Conservation (phyloP, 495 filamentous ascomycete species). For the Aspergillus bridgeri region DNA sequence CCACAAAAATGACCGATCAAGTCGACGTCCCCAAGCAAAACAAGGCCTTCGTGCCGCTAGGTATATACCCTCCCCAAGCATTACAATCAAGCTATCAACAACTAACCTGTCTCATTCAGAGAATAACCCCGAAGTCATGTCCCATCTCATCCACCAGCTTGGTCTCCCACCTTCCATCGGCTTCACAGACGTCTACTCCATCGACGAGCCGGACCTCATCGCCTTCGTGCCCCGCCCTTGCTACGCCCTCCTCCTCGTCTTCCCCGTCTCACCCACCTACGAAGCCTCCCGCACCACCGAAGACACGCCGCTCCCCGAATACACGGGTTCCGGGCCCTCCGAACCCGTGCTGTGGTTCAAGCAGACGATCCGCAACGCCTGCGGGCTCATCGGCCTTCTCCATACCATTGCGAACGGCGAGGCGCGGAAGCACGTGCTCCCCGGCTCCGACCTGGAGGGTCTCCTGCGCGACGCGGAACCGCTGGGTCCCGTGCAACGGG, state of each 20-base stretch:
- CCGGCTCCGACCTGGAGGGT: constrained; percentile 44
- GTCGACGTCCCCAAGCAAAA: constrained; percentile 35
- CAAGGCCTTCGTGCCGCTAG: constrained; percentile 51
- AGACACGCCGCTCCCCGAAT: constrained; percentile 53
- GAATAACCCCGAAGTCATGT: constrained; percentile 81
- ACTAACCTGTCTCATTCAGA: constrained; percentile 32
- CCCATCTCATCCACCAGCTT: constrained; percentile 67
- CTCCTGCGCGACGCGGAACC: constrained; percentile 45
- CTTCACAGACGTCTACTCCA: constrained; percentile 81
- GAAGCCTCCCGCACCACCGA: constrained; percentile 62
- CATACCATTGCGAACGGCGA: constrained; percentile 69
- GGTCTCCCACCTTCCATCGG: constrained; percentile 62
- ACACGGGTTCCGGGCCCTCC: constrained; percentile 45
- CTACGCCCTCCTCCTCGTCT: constrained; percentile 78
- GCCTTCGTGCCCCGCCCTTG: constrained; percentile 80
- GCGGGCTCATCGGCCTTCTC: constrained; percentile 78
- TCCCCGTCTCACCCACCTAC: constrained; percentile 71
- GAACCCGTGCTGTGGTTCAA: constrained; percentile 83
- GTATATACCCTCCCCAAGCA: constrained; percentile 21
- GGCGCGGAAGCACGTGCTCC: constrained; percentile 38
- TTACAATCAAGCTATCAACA: constrained; percentile 3
- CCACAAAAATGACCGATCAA: constrained; percentile 31
- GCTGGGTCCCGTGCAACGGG: constrained; percentile 51
- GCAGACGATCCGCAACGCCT: constrained; percentile 86
- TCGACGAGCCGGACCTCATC: constrained; percentile 75